These are phyloP conservation scores for Cyberlindnera saturnus DNA, from an alignment of 805 yeast species.

Conservation along the genomic window DNA sequence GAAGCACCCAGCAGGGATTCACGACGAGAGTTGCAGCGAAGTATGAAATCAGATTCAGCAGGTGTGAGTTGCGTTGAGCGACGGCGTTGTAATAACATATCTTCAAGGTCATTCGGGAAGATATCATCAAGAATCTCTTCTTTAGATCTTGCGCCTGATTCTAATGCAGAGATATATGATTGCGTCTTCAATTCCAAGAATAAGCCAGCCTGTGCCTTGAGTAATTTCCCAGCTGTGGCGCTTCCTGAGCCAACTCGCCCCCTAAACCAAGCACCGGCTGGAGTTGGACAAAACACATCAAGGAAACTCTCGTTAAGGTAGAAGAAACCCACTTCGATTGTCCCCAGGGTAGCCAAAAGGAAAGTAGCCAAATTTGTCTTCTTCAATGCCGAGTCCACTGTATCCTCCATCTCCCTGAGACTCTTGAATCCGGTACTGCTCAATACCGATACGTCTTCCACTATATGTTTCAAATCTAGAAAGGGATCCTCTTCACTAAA, in stretches of 20 bases:
- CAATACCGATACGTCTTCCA: conserved; percentile 41
- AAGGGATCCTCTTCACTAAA: conserved; percentile 69
- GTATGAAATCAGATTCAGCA: conserved; percentile 72
- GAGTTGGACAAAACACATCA: conserved; percentile 81
- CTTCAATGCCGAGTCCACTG: conserved; percentile 45
- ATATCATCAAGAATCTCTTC: conserved; percentile 67
- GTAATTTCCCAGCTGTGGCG: conserved; percentile 41
- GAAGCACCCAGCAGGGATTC: conserved; percentile 46
- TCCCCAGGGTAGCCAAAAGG: conserved; percentile 78
- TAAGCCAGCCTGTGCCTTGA: conserved; percentile 75
- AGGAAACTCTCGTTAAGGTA: conserved; percentile 79
- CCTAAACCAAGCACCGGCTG: conserved; percentile 21
- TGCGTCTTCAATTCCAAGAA: conserved; percentile 90
- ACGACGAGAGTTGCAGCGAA: conserved; percentile 66
- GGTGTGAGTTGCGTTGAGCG: conserved; percentile 45
- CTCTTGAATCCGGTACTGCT: conserved; percentile 6
- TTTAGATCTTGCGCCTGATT: conserved; percentile 51
- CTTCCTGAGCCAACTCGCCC: conserved; percentile 11
- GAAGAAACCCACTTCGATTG: conserved; percentile 81
- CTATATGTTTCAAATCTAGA: conserved; percentile 59
- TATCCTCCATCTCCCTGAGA: conserved; percentile 16
- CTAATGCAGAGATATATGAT: conserved; percentile 85
- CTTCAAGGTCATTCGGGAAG: conserved; percentile 60
- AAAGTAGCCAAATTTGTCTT: conserved; percentile 87
- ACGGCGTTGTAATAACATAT: conserved; percentile 32